A percentile compares a stretch with the other conserved stretches of the same genome.
These are phyloP conservation scores for Zhuliangozyma parablackwelliae DNA, from an alignment of 1,139 yeast genomes.

Conservation along the genomic window DNA sequence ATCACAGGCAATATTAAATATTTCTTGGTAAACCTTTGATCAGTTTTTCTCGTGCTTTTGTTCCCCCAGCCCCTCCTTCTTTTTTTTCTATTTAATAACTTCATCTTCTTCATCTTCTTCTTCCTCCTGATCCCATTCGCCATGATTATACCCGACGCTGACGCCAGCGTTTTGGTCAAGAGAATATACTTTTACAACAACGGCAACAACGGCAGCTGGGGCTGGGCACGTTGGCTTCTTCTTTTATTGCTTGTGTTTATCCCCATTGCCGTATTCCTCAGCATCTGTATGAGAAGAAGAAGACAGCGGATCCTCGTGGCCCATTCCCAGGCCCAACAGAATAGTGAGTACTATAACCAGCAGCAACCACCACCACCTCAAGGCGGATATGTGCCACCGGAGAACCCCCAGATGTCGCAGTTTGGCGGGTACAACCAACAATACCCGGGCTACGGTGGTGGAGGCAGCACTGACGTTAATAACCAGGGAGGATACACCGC, in stretches of 20 bases:
- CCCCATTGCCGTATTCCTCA: constrained; percentile 1
- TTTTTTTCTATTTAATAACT: too few relatives aligned
- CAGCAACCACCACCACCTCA: too few relatives aligned
- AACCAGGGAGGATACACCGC: too few relatives aligned
- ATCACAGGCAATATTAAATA: too few relatives aligned
- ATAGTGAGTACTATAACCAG: constrained; percentile 3
- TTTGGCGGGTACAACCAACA: background rate
- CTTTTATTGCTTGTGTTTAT: constrained; percentile 6
- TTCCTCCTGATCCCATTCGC: too few relatives aligned
- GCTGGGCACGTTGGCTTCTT: constrained; percentile 10
- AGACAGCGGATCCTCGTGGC: constrained; percentile 1
- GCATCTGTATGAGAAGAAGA: constrained; percentile 4
- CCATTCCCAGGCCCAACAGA: constrained; percentile 2
- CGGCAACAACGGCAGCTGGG: constrained; percentile 5
- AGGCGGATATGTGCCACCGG: constrained; percentile 3
- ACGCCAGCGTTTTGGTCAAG: constrained; percentile 1
- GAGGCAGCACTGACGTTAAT: too few relatives aligned
- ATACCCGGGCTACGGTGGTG: too few relatives aligned
- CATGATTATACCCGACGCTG: too few relatives aligned
- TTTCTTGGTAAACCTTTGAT: too few relatives aligned
- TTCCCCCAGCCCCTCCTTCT: too few relatives aligned
- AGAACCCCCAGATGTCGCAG: constrained; percentile 5
- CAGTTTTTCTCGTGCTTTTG: too few relatives aligned
- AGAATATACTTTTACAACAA: constrained; percentile 2
- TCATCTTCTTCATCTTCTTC: too few relatives aligned